Evolutionary conservation across 1,284 basidiomycete species (phyloP).

Genomic region (Trametes polyzona): DNA sequence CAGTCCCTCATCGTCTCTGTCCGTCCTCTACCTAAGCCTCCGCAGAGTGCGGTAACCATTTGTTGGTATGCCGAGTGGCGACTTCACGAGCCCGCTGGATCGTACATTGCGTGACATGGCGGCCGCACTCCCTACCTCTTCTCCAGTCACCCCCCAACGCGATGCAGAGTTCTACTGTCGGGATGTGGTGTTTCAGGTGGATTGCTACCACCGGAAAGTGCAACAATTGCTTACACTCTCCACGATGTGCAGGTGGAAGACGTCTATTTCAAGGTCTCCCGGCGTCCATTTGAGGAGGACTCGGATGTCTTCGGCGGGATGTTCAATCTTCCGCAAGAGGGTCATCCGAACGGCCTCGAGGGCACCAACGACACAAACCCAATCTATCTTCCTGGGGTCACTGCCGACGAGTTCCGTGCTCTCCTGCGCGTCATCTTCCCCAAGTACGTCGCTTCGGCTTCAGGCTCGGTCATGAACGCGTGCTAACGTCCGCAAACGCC

Average conservation of each 20-base stretch:
- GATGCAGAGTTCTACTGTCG: conserved; percentile 6
- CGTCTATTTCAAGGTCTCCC: conserved; percentile 7
- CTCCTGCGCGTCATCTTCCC: conserved; percentile 7
- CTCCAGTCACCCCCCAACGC: background rate
- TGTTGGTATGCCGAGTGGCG: no score
- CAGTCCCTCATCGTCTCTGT: no score
- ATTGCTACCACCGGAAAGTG: background rate
- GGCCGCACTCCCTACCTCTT: background rate
- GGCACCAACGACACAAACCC: conserved; percentile 1
- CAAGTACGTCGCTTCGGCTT: background rate
- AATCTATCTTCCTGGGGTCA: background rate
- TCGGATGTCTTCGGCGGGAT: background rate
- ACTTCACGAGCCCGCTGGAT: no score
- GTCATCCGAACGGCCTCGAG: background rate
- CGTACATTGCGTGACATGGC: background rate
- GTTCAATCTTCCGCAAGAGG: background rate
- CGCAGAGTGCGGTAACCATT: no score
- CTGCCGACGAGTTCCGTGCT: conserved; percentile 1
- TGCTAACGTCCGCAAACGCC: background rate
- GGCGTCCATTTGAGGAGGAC: conserved; percentile 6
- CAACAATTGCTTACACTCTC: background rate
- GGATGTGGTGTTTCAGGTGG: conserved; percentile 9
- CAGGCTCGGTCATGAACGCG: background rate
- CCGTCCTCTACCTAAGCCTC: no score
- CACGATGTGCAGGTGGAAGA: conserved; percentile 3